Evolutionary conservation across 2,329 filamentous ascomycete species (phyloP), one percentile per base, ranked within the genome.

Genomic region (Calycina herbarum): DNA sequence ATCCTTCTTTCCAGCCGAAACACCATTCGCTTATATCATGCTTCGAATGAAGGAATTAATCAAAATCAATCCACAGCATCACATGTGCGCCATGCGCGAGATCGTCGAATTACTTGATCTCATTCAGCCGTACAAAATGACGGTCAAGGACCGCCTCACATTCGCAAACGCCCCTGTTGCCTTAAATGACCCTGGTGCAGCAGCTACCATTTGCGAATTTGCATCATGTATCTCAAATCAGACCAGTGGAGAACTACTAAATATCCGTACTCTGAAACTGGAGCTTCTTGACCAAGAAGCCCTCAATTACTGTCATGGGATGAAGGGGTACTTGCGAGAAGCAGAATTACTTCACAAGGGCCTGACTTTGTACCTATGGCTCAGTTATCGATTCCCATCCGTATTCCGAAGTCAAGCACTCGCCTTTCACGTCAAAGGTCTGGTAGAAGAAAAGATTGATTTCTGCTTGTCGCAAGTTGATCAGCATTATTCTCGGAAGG

Each of bases 331-430:
- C 70, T 82, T 99, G 11, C 80, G 81, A 63, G 78, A 82, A 8
- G 81, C 98, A 24, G 95, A 99, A 76, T 77, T 80, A 2, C 82
- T 99, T 17, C 95, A 99, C 79, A 91, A 92, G 73, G 83, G 87
- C 33, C 81, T 99, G 45, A 92, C 94, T 57, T 80, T 94, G 58
- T 99, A 98, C 75, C 83, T 96, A 1, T 99, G 95, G 95, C 82
- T 99, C 17, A 94, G 91, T 72, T 98, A 94, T 78, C 89, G 94
- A 6, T 96, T 94, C 77, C 83, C 87, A 3, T 91, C 92, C 59
- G 83, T 96, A 61, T 96, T 97, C 77, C 85, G 81, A 5, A 91
- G 89, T 69, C 86, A 94, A 72, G 81, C 82, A 0, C 82, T 97
- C 56, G 93, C 92, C 0, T 89, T 91, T 69, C 88, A 97, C 75